Evolutionary conservation across 352 stramenopile genomes (phyloP).

Genomic region (Poterioochromonas sp.): DNA sequence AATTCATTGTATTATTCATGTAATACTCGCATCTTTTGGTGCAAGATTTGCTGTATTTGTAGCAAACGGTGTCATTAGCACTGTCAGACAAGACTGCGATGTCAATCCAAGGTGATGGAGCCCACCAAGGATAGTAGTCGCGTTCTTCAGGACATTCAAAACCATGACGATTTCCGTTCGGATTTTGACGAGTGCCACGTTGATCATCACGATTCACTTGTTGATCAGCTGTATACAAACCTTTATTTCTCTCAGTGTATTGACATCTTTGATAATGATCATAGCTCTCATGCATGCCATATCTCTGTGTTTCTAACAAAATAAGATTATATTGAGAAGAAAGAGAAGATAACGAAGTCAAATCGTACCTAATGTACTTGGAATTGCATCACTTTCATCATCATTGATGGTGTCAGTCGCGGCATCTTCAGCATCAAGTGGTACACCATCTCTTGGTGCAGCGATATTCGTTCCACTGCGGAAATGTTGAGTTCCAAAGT

Average conservation of each 20-base stretch:
- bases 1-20: conserved; percentile 43
- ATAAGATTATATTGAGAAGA: not conserved
- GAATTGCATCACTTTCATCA: conserved; percentile 32
- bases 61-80: conserved; percentile 28
- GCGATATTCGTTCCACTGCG: conserved; percentile 38
- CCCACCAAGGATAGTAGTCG: conserved; percentile 51
- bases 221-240: conserved; percentile 49
- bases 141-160: conserved; percentile 50
- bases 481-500: conserved; percentile 43
- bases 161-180: conserved; percentile 46
- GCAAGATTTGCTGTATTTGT: not conserved
- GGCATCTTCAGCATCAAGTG: conserved; percentile 41
- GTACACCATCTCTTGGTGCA: conserved; percentile 46
- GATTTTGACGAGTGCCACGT: conserved; percentile 47
- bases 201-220: conserved; percentile 39
- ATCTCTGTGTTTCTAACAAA: conserved; percentile 37
- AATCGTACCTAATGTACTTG: conserved; percentile 35
- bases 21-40: conserved; percentile 40
- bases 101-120: conserved; percentile 48
- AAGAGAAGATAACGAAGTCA: not conserved
- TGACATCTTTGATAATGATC: conserved; percentile 45
- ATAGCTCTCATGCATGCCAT: conserved; percentile 48
- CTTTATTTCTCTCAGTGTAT: conserved; percentile 45
- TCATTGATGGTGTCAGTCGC: conserved; percentile 43
- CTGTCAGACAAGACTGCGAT: conserved; percentile 47